Evolutionary conservation across 768 basidiomycete genomes (phyloP), one percentile per base, ranked within the genome.

Genomic region (Tylopilus felleus): DNA sequence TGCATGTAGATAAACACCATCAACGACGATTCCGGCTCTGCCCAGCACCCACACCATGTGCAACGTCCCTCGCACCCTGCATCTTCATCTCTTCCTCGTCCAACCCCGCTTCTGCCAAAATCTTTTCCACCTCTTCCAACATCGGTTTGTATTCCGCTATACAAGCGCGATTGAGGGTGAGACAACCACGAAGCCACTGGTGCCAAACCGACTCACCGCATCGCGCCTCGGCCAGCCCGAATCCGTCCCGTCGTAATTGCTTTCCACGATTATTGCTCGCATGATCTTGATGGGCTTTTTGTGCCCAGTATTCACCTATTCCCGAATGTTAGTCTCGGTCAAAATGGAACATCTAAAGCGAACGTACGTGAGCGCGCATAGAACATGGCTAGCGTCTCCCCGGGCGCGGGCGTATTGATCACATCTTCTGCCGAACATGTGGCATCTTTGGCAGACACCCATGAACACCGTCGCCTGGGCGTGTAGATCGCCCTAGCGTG

Each of bases 301-400:
- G 82, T 0, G 87, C 77, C 93, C 93, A 95, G 63, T 85, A 84
- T 60, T 88, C 86, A 13, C 86, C 86, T 89, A 49, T n/a, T 21
- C 2, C 16, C 7, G 21, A 3, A 13, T 2, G 14, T 59, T 29
- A 52, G 35, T 23, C 6, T 27, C 8, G 5, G 14, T 28, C n/a
- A 13, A 9, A 3, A 35, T 8, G 5, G 5, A 13, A 1, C 17
- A 36, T 8, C 1, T 35, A 35, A 8, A 35, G 13, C 12, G 8
- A 21, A 75, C 86, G 60, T 66, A 87, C 90, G 81, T 17, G 88
- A 85, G 8, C 92, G 82, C 6, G 86, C 83, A 61, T 93, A 95
- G 67, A 95, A 95, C 70, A 79, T 77, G 0, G 90, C 85, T 8
- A 94, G 71, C 0, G 88, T 88, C 68, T 96, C 93, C 12, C 91